Evolutionary conservation across 2,329 filamentous ascomycete species (phyloP), one percentile per base, ranked within the genome.

Genomic region (Colletotrichum liriopes): DNA sequence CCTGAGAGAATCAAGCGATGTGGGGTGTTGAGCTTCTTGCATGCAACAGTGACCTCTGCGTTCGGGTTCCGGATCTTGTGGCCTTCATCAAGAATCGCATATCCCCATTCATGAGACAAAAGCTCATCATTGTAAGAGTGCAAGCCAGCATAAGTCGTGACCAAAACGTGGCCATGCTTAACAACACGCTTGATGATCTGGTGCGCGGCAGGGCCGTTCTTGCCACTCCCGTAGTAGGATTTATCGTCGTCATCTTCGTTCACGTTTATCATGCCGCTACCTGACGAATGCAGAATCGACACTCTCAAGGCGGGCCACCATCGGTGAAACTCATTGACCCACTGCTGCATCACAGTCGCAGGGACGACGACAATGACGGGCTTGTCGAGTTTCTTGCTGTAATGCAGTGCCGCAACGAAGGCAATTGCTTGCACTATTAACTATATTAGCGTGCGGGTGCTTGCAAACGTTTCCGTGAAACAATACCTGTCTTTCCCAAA

Each of bases 221-320:
- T 70, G 76, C 60, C 80, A 80, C 49, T 82, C 79, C 69, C 84
- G 77, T 74, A 78, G 71, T 67, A 75, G 77, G 80, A 55, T 76
- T 82, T 77, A 8, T 89, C 86, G 75, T 87, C 83, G 52, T 87
- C 82, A 76, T 89, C 82, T 81, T 91, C 83, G 81, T 91, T 84
- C n/a, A 97, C 86, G 75, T 97, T 95, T 65, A 98, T 85, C 96
- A 99, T 98, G 23, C 96, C 97, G 80, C 95, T 98, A 3, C 96
- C 96, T 5, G 96, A 98, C 0, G 94, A 94, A 80, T 99, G 96
- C 60, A 99, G 82, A 73, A 99, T 98, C 0, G 95, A 97, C 6
- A 99, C 96, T 52, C 97, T 90, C 41, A 99, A 86, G n/a, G 96
- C 93, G n/a, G 96, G 96, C 97, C 97, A 99, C 97, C 97, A 99